Percentiles rank a stretch among this genome's conserved stretches.
Conservation (phyloP, 441 rosid species). For the Erodium moschatum region DNA sequence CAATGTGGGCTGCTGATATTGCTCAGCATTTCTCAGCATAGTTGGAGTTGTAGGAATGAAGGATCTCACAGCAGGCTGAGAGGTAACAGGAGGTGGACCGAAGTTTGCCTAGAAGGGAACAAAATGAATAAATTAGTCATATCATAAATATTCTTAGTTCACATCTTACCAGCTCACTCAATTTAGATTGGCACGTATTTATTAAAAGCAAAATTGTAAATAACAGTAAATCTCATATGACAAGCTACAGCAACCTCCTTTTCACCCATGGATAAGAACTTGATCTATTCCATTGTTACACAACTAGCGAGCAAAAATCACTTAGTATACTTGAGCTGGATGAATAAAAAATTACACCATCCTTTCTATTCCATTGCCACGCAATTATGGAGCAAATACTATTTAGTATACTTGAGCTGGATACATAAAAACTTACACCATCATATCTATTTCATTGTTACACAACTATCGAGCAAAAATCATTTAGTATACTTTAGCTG, state of each 20-base stretch:
- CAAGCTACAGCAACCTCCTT: not conserved
- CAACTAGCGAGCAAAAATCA: not conserved
- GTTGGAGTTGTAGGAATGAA: slow-evolving; percentile 80
- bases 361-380: too few species aligned
- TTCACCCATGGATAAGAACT: not conserved
- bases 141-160: not conserved
- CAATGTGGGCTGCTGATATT: slow-evolving; percentile 76
- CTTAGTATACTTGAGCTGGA: not conserved
- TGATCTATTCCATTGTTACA: not conserved
- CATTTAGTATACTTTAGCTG: too few species aligned
- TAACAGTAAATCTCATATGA: not conserved
- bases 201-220: not conserved
- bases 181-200: not conserved
- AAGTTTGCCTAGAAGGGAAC: slow-evolving; percentile 45
- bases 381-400: too few species aligned
- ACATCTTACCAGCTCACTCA: not conserved
- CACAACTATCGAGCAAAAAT: too few species aligned
- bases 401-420: not conserved
- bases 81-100: slow-evolving; percentile 38
- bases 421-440: too few species aligned
- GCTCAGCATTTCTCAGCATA: slow-evolving; percentile 69
- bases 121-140: slow-evolving; percentile 18
- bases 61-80: slow-evolving; percentile 57
- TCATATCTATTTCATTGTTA: too few species aligned
- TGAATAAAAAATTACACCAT: too few species aligned